A percentile compares a stretch with the other conserved stretches of the same genome.
These are phyloP conservation scores for Conticribra guillardii DNA, from an alignment of 108 stramenopile genomes.

Conservation along the genomic window DNA sequence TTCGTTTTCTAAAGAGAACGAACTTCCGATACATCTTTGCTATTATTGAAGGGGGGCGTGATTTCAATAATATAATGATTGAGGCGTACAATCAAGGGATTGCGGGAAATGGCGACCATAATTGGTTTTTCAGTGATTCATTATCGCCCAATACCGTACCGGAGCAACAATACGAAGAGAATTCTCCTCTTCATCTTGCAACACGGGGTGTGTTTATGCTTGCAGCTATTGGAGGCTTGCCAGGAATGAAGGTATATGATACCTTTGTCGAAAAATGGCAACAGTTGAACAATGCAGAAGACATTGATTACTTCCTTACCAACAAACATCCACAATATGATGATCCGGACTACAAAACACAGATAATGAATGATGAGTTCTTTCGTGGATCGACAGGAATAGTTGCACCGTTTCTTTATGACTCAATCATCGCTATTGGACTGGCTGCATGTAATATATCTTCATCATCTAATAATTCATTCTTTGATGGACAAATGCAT, in stretches of 20 bases:
- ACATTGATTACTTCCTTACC: slow-evolving; percentile 13
- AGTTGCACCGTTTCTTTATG: slow-evolving; percentile 48
- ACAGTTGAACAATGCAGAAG: slow-evolving; percentile 16
- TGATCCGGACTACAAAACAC: slow-evolving; percentile 13
- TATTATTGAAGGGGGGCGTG: too few relatives aligned
- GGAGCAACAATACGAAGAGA: slow-evolving; percentile 37
- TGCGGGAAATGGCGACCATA: slow-evolving; percentile 49
- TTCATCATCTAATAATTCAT: slow-evolving; percentile 13
- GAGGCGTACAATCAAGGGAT: slow-evolving; percentile 48
- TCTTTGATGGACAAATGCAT: slow-evolving; percentile 42
- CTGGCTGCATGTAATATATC: slow-evolving; percentile 51
- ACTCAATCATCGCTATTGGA: slow-evolving; percentile 62
- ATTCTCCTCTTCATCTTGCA: slow-evolving; percentile 44
- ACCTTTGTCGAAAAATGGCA: slow-evolving; percentile 19
- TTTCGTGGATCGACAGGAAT: slow-evolving; percentile 7
- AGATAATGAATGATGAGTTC: slow-evolving; percentile 4
- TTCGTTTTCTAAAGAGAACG: too few relatives aligned
- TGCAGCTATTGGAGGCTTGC: slow-evolving; percentile 35
- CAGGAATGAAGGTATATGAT: slow-evolving; percentile 39
- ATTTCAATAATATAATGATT: slow-evolving; percentile 35
- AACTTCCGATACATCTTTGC: too few relatives aligned
- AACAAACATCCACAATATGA: slow-evolving; percentile 12
- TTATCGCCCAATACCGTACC: slow-evolving; percentile 14
- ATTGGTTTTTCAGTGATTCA: slow-evolving; percentile 61
- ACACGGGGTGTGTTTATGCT: slow-evolving; percentile 42